phyloP scores from a whole-genome alignment of 169 alveolate genomes.

The Plasmodium blacklocki region DNA sequence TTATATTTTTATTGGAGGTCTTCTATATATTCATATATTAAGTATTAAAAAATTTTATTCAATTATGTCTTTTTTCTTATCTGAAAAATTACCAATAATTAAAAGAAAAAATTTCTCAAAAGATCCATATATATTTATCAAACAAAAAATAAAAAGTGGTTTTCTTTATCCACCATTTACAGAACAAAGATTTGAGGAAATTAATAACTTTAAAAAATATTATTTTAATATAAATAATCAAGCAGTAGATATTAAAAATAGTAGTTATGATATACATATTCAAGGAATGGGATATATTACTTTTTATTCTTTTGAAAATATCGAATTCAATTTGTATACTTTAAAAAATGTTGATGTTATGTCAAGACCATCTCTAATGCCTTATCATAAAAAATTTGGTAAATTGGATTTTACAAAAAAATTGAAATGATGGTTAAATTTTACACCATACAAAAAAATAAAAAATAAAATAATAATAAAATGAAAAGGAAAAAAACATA shows the following conservation, averaged over 20 bases:
- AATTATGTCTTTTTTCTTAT: constrained; percentile 69
- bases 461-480: neutral
- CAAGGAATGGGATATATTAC: constrained; percentile 75
- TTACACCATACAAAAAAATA: neutral
- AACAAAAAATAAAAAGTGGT: constrained; percentile 55
- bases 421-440: neutral
- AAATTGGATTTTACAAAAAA: constrained; percentile 22
- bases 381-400: constrained; percentile 65
- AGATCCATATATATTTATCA: constrained; percentile 31
- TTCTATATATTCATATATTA: constrained; percentile 64
- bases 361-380: constrained; percentile 44
- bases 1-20: constrained; percentile 71
- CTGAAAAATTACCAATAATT: constrained; percentile 61
- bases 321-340: constrained; percentile 68
- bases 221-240: constrained; percentile 55
- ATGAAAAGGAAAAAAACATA: neutral
- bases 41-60: constrained; percentile 38
- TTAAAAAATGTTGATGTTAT: constrained; percentile 70
- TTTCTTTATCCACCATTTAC: constrained; percentile 73
- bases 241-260: constrained; percentile 21
- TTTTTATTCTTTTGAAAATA: constrained; percentile 67
- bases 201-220: constrained; percentile 39
- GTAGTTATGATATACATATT: constrained; percentile 67
- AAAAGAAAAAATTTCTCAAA: constrained; percentile 62
- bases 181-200: constrained; percentile 50